Evolutionary conservation across 192 early-diverging fungal species (phyloP).

Genomic region (Rhizoclosmatium globosum): DNA sequence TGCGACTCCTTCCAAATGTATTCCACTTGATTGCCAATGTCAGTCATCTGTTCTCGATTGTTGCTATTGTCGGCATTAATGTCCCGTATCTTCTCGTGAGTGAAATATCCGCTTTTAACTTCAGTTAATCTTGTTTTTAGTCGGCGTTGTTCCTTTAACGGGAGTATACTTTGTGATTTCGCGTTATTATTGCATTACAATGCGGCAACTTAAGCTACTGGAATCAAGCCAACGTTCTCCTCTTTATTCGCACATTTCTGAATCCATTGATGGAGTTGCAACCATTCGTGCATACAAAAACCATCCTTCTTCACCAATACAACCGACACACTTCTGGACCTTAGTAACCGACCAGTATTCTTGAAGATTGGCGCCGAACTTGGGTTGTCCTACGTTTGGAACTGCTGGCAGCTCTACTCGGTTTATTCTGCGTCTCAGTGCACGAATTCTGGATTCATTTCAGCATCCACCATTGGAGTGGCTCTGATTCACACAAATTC

Average conservation of each 20-base stretch:
- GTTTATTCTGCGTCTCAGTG: neutral
- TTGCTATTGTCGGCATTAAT: conserved; percentile 16
- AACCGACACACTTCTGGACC: conserved; percentile 13
- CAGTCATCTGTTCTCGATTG: neutral
- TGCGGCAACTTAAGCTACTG: conserved; percentile 63
- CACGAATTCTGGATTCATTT: conserved; percentile 1
- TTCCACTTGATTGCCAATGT: neutral
- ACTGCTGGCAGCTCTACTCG: neutral
- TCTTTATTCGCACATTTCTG: conserved; percentile 46
- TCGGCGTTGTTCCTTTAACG: neutral
- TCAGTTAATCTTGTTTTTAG: too few relatives aligned
- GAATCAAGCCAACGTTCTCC: conserved; percentile 44
- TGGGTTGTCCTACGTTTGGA: conserved; percentile 24
- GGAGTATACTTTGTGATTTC: conserved; percentile 32
- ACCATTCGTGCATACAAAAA: conserved; percentile 39
- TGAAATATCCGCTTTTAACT: neutral
- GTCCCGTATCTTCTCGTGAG: neutral
- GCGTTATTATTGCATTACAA: conserved; percentile 44
- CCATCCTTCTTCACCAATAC: neutral
- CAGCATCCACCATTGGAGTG: neutral
- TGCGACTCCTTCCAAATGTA: too few relatives aligned
- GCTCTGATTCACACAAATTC: conserved; percentile 10
- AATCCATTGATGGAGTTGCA: conserved; percentile 46
- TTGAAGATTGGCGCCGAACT: conserved; percentile 28
- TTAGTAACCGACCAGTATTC: conserved; percentile 14